phyloP scores from a whole-genome alignment of 1,284 basidiomycete genomes.

The Kwoniella shivajii region DNA sequence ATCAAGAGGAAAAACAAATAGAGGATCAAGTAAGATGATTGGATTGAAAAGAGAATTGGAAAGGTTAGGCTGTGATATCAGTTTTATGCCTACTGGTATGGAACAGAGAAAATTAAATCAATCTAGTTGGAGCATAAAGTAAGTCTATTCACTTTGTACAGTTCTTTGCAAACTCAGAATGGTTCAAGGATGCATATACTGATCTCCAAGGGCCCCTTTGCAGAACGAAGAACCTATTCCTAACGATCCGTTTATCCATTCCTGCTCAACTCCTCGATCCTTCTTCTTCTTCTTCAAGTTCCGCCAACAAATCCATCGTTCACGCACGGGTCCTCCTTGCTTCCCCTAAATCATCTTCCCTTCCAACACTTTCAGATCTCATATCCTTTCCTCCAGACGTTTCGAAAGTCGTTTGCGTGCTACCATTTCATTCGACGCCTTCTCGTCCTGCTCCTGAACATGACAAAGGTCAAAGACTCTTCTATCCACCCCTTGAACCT shows the following conservation, averaged over 20 bases:
- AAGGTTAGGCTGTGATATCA: conserved; percentile 67
- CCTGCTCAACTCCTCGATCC: conserved; percentile 40
- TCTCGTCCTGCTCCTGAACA: conserved; percentile 20
- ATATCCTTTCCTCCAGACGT: conserved; percentile 18
- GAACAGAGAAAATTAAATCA: conserved; percentile 71
- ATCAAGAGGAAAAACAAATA: conserved; percentile 41
- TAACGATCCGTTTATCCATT: conserved; percentile 73
- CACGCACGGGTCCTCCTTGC: conserved; percentile 35
- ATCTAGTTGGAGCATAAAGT: conserved; percentile 79
- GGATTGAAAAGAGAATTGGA: conserved; percentile 63
- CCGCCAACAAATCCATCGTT: conserved; percentile 10
- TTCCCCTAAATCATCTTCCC: conserved; percentile 7
- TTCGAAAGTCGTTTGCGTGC: conserved; percentile 18
- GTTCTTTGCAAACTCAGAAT: neutral
- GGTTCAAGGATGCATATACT: neutral
- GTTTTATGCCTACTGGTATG: conserved; percentile 80
- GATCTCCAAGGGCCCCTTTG: neutral
- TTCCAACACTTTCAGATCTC: conserved; percentile 26
- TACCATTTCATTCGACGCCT: conserved; percentile 34
- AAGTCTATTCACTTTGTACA: conserved; percentile 43
- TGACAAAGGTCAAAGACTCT: conserved; percentile 27
- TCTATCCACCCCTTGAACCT: conserved; percentile 65
- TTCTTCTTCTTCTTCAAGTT: neutral
- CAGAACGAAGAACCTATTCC: conserved; percentile 64
- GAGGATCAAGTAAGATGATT: conserved; percentile 33